Evolutionary conservation across 108 stramenopile genomes (phyloP), one percentile per base, ranked within the genome.

Genomic region (Aureococcus anophagefferens): DNA sequence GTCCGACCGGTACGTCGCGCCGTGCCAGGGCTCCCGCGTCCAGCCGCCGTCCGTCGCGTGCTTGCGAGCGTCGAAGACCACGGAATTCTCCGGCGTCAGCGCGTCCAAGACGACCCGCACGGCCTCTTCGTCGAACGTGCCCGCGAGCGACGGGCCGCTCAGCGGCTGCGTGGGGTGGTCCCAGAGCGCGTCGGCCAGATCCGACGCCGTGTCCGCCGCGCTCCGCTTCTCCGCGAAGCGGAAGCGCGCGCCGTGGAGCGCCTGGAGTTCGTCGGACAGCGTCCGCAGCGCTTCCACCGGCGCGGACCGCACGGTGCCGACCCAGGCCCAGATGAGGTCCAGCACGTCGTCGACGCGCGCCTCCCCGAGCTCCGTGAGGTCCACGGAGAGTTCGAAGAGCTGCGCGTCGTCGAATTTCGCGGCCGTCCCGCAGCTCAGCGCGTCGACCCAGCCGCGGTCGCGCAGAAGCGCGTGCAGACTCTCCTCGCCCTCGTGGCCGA

Each of bases 401-500:
- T 77, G 77, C 77, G 93, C 94, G 79, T 91, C 92, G 25, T 84
- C 80, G 7, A 80, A 77, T 46, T 81, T 79, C 18, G 89, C 82
- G 28, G 81, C 83, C 21, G 85, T 68, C 3, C 98, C 98, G 33
- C 92, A 90, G 33, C 83, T 77, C 37, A 99, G 79, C 3, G 77
- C 82, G 34, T 79, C 86, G 34, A 95, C 74, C 72, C 83, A 88
- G 0, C 94, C 91, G 34, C 76, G 76, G 46, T 83, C 83, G 59
- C 87, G 86, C 63, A 99, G 82, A 63, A 89, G 63, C 35, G 83
- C 72, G 74, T 96, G 89, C 67, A 97, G 74, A 62, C 83, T 87
- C 40, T 95, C 96, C 14, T 89, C 87, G 68, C 94, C 87, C 88
- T 99, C 98, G 77, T 99, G 96, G 32, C 98, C 98, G 17, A 99